A percentile compares a stretch with the other conserved stretches of the same genome.
These are phyloP conservation scores for Fusarium nisikadoi DNA, from an alignment of 2,329 filamentous ascomycete genomes.

Conservation along the genomic window DNA sequence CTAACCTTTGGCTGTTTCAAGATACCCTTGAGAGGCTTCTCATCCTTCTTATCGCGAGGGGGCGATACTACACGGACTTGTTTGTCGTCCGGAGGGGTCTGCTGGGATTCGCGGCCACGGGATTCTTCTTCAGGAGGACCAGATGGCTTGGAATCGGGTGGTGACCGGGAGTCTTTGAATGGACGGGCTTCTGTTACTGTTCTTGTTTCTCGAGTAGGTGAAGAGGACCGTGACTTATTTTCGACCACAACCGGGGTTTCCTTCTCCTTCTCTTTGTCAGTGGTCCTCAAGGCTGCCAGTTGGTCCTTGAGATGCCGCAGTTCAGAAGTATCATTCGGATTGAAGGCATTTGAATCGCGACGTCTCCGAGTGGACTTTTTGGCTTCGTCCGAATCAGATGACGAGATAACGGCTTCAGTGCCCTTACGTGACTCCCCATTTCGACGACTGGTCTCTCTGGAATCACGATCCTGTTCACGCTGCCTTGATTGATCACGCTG, in stretches of 20 bases:
- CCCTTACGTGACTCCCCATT: constrained; percentile 54
- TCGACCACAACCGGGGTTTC: constrained; percentile 35
- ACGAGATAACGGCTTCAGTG: constrained; percentile 49
- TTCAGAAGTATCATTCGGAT: constrained; percentile 64
- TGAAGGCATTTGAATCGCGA: constrained; percentile 56
- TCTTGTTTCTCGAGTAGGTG: constrained; percentile 27
- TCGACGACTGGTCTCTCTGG: constrained; percentile 48
- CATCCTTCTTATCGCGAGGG: constrained; percentile 70
- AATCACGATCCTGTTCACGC: constrained; percentile 38
- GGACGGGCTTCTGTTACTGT: constrained; percentile 20
- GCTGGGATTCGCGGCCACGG: constrained; percentile 56
- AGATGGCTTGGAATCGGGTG: constrained; percentile 26
- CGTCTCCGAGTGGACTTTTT: constrained; percentile 52
- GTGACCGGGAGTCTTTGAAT: constrained; percentile 25
- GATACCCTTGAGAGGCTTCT: constrained; percentile 82
- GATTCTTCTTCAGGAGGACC: constrained; percentile 46
- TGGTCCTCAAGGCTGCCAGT: constrained; percentile 54
- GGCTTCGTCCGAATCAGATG: constrained; percentile 57
- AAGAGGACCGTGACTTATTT: constrained; percentile 42
- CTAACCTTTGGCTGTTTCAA: constrained; percentile 82
- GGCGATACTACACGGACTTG: constrained; percentile 79
- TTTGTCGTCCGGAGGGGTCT: constrained; percentile 53
- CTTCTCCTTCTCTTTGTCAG: constrained; percentile 41
- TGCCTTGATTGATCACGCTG: constrained; percentile 36
- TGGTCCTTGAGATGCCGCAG: constrained; percentile 63